Evolutionary conservation across 306 rosid species (phyloP), one percentile per base, ranked within the genome.

Genomic region (Abrus pulchellus): DNA sequence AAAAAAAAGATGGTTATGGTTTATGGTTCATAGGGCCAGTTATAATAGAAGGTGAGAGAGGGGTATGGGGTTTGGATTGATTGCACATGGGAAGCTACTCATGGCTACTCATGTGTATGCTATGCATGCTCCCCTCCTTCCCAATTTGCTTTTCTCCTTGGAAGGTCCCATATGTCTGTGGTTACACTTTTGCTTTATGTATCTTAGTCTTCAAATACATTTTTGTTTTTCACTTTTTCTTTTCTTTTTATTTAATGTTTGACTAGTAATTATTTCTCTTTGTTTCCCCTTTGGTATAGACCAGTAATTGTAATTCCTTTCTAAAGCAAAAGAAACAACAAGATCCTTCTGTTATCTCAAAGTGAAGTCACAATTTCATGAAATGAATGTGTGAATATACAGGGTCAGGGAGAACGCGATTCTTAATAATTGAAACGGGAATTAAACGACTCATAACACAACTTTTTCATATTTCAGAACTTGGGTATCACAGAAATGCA

Each of bases 71-170:
- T 28, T 28, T 64, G 63, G 52, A 76, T 48, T 62, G 6, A 61
- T 27, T 60, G 91, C 92, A 91, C 93, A 88, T 91, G 97, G 90
- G 72, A 76, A 82, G 29, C 77, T 79, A 88, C 87, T 91, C 86
- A 89, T 89, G 73, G 61, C 65, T 56, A 77, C 87, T 92, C 89
- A 77, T 83, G 82, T 75, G 73, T 75, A 28, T 60, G 47, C 83
- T 77, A 47, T 82, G 82, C 85, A 81, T 78, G 74, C 83, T 82
- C 62, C 74, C 75, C 27, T 50, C 66, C 34, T 0, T 86, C 83
- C 76, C 36, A 38, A 9, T 61, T 49, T 13, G 14, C 84, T 87
- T 80, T 80, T 85, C 62, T 72, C 62, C 76, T 75, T 49, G 5
- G 53, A 29, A 13, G 70, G 86, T 68, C 66, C 88, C 85, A 74